phyloP scores from a whole-genome alignment of 1,284 basidiomycete genomes.

The Neonothopanus nambi region DNA sequence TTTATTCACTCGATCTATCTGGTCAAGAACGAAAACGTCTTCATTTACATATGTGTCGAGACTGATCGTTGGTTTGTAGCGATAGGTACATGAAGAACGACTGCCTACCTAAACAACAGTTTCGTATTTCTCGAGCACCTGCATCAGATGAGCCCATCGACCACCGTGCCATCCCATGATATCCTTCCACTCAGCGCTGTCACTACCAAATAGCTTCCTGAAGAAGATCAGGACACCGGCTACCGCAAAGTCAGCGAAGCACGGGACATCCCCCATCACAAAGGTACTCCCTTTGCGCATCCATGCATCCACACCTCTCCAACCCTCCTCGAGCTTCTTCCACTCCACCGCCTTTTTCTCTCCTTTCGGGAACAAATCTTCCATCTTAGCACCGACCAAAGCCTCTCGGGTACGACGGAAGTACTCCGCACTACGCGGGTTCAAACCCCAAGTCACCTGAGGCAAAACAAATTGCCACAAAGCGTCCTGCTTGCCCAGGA shows the following conservation, averaged over 20 bases:
- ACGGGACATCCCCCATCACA: slow-evolving; percentile 17
- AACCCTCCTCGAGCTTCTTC: slow-evolving; percentile 25
- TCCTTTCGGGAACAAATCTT: slow-evolving; percentile 31
- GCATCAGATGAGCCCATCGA: slow-evolving; percentile 10
- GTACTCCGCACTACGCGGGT: slow-evolving; percentile 31
- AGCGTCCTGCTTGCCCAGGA: slow-evolving; percentile 19
- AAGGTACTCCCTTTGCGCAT: slow-evolving; percentile 29
- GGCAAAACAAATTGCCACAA: slow-evolving; percentile 27
- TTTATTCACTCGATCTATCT: slow-evolving; percentile 42
- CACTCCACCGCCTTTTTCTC: slow-evolving; percentile 24
- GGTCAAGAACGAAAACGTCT: no score
- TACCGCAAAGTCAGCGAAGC: slow-evolving; percentile 13
- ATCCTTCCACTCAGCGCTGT: slow-evolving; percentile 14
- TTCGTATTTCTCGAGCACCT: slow-evolving; percentile 8
- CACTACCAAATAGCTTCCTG: slow-evolving; percentile 5
- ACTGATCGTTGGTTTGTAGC: no score
- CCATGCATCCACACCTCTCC: slow-evolving; percentile 25
- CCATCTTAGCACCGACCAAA: slow-evolving; percentile 28
- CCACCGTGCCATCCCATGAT: slow-evolving; percentile 10
- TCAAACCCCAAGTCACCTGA: slow-evolving; percentile 18
- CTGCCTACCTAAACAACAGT: no score
- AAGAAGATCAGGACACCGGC: slow-evolving; percentile 6
- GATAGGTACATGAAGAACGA: no score
- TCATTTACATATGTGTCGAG: no score
- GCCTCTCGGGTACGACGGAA: slow-evolving; percentile 33